Percentiles rank a stretch among this genome's conserved stretches.
phyloP scores from a whole-genome alignment of 352 stramenopile species.

The Phytophthora pinifolia region DNA sequence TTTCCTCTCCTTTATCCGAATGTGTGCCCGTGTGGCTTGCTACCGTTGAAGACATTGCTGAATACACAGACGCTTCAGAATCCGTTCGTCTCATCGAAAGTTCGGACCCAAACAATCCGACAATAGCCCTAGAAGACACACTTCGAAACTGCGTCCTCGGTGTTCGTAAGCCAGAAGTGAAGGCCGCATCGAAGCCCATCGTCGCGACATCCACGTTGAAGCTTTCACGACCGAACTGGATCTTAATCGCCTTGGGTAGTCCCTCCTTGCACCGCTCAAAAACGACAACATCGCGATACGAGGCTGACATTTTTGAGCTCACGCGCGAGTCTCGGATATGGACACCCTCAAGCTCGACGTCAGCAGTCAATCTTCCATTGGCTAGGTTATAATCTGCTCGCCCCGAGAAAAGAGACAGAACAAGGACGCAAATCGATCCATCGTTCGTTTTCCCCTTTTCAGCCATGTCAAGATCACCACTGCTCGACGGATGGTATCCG shows the following conservation, averaged over 20 bases:
- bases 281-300: constrained; percentile 75
- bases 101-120: constrained; percentile 38
- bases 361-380: constrained; percentile 44
- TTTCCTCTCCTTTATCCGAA: constrained; percentile 21
- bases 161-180: constrained; percentile 28
- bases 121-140: constrained; percentile 41
- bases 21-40: constrained; percentile 12
- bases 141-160: constrained; percentile 38
- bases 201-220: constrained; percentile 39
- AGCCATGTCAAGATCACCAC: constrained; percentile 75
- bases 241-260: constrained; percentile 56
- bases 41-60: constrained; percentile 28
- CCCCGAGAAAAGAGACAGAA: constrained; percentile 47
- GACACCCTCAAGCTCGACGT: constrained; percentile 57
- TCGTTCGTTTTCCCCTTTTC: constrained; percentile 61
- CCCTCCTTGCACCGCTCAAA: constrained; percentile 53
- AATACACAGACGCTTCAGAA: constrained; percentile 37
- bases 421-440: constrained; percentile 71
- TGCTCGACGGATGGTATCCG: constrained; percentile 77
- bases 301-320: constrained; percentile 51
- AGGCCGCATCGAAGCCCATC: constrained; percentile 45
- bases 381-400: constrained; percentile 57
- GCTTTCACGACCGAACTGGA: constrained; percentile 57
- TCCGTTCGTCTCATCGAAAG: constrained; percentile 35
- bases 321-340: constrained; percentile 69